Evolutionary conservation across 108 stramenopile genomes (phyloP).

Genomic region (Nitzschia sp.): DNA sequence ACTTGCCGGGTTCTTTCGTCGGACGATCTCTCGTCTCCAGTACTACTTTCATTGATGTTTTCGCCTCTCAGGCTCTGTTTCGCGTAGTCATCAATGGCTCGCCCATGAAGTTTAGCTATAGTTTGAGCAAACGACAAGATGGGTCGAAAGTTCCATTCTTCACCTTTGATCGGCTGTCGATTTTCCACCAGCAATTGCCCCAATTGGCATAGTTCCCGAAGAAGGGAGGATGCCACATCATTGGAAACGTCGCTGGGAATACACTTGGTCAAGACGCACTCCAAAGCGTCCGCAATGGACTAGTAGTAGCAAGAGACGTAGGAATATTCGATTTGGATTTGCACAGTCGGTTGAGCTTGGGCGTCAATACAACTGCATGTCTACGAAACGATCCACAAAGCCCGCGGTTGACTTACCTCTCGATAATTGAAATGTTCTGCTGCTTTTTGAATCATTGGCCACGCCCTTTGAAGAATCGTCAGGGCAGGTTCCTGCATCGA

Average conservation of each 20-base stretch:
- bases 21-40: neutral
- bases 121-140: neutral
- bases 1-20: neutral
- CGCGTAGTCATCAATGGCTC: neutral
- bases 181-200: conserved; percentile 12
- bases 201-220: conserved; percentile 22
- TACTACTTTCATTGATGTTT: neutral
- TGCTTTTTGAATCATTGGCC: conserved; percentile 46
- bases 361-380: too few relatives aligned
- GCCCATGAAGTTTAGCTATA: neutral
- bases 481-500: conserved; percentile 20
- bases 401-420: too few relatives aligned
- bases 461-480: conserved; percentile 39
- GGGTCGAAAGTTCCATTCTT: conserved; percentile 2
- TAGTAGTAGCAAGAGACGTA: neutral
- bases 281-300: conserved; percentile 19
- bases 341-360: neutral
- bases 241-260: neutral
- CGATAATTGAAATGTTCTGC: conserved; percentile 31
- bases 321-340: neutral
- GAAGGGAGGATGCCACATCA: conserved; percentile 4
- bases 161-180: neutral
- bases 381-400: too few relatives aligned
- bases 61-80: neutral
- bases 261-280: conserved; percentile 18